These are phyloP conservation scores for Inga leiocalycina DNA, from an alignment of 306 rosid species.

Conservation along the genomic window DNA sequence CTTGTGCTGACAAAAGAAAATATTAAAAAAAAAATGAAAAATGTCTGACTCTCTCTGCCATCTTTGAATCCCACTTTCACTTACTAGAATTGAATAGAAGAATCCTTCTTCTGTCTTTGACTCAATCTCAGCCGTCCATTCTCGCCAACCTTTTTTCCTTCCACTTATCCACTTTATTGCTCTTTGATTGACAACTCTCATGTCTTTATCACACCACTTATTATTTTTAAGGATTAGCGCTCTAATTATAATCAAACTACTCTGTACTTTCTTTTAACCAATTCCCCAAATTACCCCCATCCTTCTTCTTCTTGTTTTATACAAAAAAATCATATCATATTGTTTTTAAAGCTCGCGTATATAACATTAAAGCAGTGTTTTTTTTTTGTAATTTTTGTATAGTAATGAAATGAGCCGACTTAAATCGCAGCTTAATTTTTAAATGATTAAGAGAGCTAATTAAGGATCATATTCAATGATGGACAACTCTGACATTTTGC, in stretches of 20 bases:
- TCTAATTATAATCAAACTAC: neutral
- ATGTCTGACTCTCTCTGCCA: conserved; percentile 67
- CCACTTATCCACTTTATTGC: neutral
- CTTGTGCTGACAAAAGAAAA: conserved; percentile 38
- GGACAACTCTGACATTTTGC: conserved; percentile 1
- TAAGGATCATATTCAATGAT: neutral
- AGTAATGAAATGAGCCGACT: neutral
- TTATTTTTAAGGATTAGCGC: neutral
- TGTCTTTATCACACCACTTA: neutral
- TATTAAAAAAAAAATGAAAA: conserved; percentile 33
- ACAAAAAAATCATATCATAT: neutral
- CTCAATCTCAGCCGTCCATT: conserved; percentile 59
- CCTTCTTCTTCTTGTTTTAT: neutral
- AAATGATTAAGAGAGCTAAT: neutral
- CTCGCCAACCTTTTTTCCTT: neutral
- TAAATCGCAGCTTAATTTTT: neutral
- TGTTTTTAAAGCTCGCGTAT: neutral
- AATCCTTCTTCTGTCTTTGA: conserved; percentile 59
- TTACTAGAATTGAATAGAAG: conserved; percentile 26
- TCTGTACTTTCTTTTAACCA: neutral
- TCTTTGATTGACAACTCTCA: neutral
- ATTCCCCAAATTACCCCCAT: conserved; percentile 16
- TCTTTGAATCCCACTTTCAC: conserved; percentile 35
- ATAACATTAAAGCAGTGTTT: neutral
- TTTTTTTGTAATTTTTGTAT: neutral